Evolutionary conservation across 2,329 filamentous ascomycete species (phyloP).

Genomic region (Cladosporium sp.): DNA sequence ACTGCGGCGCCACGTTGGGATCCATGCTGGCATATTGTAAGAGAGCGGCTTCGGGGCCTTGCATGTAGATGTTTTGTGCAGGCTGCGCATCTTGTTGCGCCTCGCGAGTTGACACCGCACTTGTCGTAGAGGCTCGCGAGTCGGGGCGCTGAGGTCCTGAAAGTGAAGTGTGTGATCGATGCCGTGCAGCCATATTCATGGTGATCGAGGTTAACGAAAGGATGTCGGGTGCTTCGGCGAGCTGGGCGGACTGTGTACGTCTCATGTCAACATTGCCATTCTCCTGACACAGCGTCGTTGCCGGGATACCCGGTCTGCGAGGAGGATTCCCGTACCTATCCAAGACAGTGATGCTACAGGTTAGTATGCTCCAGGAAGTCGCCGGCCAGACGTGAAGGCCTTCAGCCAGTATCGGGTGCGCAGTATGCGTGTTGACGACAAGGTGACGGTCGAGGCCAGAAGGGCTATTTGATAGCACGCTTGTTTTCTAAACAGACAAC

Average conservation of each 20-base stretch:
- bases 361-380: slow-evolving; percentile 9
- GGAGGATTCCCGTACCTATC: slow-evolving; percentile 2
- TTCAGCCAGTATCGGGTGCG: slow-evolving; percentile 1
- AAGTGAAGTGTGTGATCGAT: slow-evolving; percentile 18
- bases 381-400: slow-evolving; percentile 1
- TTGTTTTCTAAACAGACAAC: slow-evolving; percentile 12
- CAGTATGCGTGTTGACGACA: slow-evolving; percentile 2
- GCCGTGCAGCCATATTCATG: slow-evolving; percentile 16
- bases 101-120: slow-evolving; percentile 26
- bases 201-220: slow-evolving; percentile 1
- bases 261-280: slow-evolving; percentile 2
- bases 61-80: slow-evolving; percentile 15
- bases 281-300: slow-evolving; percentile 1
- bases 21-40: slow-evolving; percentile 27
- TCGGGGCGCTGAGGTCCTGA: slow-evolving; percentile 27
- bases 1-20: slow-evolving; percentile 11
- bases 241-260: slow-evolving; percentile 5
- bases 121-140: slow-evolving; percentile 30
- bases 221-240: slow-evolving; percentile 3
- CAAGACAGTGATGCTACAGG: slow-evolving; percentile 3
- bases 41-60: slow-evolving; percentile 26
- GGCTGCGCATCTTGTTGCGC: slow-evolving; percentile 22
- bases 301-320: not conserved
- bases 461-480: slow-evolving; percentile 3
- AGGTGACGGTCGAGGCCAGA: slow-evolving; percentile 1